Base-by-base conservation (phyloP, 768 basidiomycete species). In the Vishniacozyma victoriae region DNA sequence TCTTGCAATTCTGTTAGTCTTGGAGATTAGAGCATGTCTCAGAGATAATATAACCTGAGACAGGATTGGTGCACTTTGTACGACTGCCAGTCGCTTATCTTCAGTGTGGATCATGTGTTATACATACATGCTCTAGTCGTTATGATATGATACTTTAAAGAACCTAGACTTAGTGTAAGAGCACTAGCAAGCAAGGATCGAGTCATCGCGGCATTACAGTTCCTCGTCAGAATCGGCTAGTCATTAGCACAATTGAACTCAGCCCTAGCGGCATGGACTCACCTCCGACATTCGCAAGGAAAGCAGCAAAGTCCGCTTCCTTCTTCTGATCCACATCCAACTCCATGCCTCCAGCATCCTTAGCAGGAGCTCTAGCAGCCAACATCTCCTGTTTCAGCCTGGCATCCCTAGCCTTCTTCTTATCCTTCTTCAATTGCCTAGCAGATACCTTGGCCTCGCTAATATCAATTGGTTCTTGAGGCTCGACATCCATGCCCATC, bases 381-480 rank as follows among this genome's bases (percentile, higher is more conserved):
- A 49, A 37, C 22, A 40, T 40, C 42, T 54, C 46, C 16, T 50
- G 42, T 20, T 37, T 42, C 23, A 50, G 48, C 41, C 48, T 55
- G 15, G 31, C 47, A 46, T 51, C 49, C 51, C 58, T 61, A 16
- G 37, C 42, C 48, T 70, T 62, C 49, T 72, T 72, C 41, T 66
- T 62, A 20, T 67, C 74, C 44, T 78, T 77, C 52, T 76, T 75
- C 16, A 72, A 72, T 63, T 76, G 55, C 36, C 58, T 58, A 16
- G 38, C 59, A 24, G 55, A 58, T 35, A 67, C 63, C 24, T 53
- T 23, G 47, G 58, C 72, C 48, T 68, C 71, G 20, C 72, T 73
- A 15, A 54, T 61, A 27, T 66, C 73, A 13, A 67, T 64, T 16
- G 73, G 78, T 50, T 79, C 75, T 4, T 69, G 78, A 49, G 79